Percentiles rank a stretch among this genome's conserved stretches.
Conservation (phyloP, 306 rosid species). For the Vigna mungo region DNA sequence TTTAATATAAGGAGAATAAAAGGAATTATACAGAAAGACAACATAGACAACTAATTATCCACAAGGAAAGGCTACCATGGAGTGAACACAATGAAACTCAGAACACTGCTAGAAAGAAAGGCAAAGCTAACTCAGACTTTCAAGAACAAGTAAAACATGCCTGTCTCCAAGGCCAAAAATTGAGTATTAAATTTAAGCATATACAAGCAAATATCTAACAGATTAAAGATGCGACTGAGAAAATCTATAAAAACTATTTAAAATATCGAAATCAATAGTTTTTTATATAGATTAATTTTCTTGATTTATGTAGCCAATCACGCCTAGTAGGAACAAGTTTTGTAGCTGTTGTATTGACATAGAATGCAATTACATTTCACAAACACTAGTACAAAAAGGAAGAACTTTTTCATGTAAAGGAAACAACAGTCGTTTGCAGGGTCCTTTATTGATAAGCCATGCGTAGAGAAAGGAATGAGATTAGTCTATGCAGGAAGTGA, state of each 20-base stretch:
- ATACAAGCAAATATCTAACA: neutral
- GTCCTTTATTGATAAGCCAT: slow-evolving; percentile 9
- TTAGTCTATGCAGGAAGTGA: neutral
- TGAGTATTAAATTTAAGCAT: slow-evolving; percentile 1
- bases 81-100: slow-evolving; percentile 31
- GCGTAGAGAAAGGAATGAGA: neutral
- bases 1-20: slow-evolving; percentile 13
- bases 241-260: neutral
- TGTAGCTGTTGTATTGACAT: neutral
- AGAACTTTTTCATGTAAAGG: neutral
- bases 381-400: neutral
- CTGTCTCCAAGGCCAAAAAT: neutral
- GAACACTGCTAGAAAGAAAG: slow-evolving; percentile 5
- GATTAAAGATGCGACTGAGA: neutral
- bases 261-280: neutral
- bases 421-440: neutral
- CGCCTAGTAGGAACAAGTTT: neutral
- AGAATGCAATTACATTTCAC: neutral
- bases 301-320: neutral
- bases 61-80: slow-evolving; percentile 10
- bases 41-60: slow-evolving; percentile 13
- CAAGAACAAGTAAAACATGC: slow-evolving; percentile 35
- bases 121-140: slow-evolving; percentile 19
- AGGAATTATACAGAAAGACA: slow-evolving; percentile 19
- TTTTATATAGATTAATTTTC: neutral